Evolutionary conservation across 345 rosid genomes (phyloP), one percentile per base, ranked within the genome.

Genomic region (Angophora floribunda): DNA sequence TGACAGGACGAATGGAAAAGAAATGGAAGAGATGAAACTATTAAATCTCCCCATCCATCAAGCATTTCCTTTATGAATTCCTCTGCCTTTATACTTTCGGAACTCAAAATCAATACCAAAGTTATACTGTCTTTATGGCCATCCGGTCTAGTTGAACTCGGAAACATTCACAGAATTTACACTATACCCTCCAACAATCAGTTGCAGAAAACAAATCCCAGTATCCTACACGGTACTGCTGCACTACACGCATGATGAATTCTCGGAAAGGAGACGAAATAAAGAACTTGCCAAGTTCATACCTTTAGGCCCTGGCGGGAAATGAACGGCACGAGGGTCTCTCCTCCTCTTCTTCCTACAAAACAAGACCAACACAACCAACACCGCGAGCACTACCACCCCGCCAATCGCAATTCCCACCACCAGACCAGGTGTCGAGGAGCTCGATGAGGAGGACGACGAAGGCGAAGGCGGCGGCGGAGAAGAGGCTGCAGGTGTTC

Each of bases 361-460:
- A 51, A 91, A 91, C 32, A 96, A 88, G 65, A 94, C 92, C 87
- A 94, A 41, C 89, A 94, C 30, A 89, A 89, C 91, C 30, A 94
- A 21, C 47, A 93, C 89, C 36, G 90, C 85, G 88, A 96, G 89
- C 45, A 93, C 4, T 47, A 70, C 93, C 87, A 94, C 93, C 75
- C 95, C 98, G 22, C 93, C 97, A 15, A 95, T 89, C 45, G 94
- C 96, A 41, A 94, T 89, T 50, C 95, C 97, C 51, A 94, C 96
- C 30, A 94, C 94, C 21, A 93, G 85, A 86, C 92, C 93, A 16
- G 96, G 92, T 19, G 96, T 89, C 45, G 91, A 63, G 21, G 94
- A 63, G 17, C 89, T 52, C 44, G 93, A 45, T 16, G 95, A 28
- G 14, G 95, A 44, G 4, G 92, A 52, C 1, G 97, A 80, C 24